Evolutionary conservation across 441 rosid species (phyloP).

Genomic region (Dalechampia spathulata): DNA sequence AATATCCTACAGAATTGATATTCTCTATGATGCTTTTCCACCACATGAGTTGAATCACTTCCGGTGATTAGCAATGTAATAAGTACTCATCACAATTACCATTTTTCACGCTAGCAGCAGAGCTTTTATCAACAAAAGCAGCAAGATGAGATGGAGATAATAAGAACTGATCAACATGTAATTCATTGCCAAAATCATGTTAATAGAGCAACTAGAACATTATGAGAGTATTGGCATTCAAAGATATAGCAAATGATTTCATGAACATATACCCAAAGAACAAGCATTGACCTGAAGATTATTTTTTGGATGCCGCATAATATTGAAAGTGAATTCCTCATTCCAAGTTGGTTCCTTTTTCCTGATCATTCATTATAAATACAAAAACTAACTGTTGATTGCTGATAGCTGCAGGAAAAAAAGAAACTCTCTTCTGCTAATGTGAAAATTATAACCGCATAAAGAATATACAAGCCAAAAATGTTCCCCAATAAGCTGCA

Average conservation of each 20-base stretch:
- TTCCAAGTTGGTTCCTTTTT: slow-evolving; percentile 86
- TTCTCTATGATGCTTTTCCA: neutral
- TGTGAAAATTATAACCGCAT: neutral
- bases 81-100: neutral
- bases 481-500: slow-evolving; percentile 1
- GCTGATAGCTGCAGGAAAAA: slow-evolving; percentile 7
- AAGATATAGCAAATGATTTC: neutral
- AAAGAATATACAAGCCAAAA: neutral
- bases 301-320: slow-evolving; percentile 52
- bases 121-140: neutral
- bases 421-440: neutral
- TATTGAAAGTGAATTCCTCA: slow-evolving; percentile 62
- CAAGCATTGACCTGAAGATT: slow-evolving; percentile 53
- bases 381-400: neutral
- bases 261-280: slow-evolving; percentile 15
- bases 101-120: neutral
- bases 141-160: neutral
- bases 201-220: neutral
- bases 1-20: neutral
- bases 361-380: slow-evolving; percentile 32
- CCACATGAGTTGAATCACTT: neutral
- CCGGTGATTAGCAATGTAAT: neutral
- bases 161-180: neutral
- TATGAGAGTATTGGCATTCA: neutral
- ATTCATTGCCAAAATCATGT: neutral